Evolutionary conservation across 2,329 filamentous ascomycete species (phyloP).

Genomic region (Aspergillus jensenii): DNA sequence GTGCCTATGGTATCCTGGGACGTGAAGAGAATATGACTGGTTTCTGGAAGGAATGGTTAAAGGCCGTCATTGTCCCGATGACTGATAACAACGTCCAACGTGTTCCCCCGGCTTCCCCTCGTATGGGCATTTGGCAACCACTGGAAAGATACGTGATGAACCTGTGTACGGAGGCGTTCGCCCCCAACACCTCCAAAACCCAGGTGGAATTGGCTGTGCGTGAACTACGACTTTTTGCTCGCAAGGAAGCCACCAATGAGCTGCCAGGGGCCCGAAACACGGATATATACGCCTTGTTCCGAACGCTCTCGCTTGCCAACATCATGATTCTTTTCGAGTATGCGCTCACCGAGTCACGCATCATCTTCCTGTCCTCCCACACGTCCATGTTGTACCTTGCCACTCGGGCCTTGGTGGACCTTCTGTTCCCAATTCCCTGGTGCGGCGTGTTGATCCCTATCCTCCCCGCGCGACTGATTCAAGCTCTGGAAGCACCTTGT

Average conservation of each 20-base stretch:
- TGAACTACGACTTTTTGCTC: constrained; percentile 86
- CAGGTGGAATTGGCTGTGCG: constrained; percentile 90
- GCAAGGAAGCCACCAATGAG: constrained; percentile 91
- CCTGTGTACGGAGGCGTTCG: constrained; percentile 90
- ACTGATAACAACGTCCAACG: constrained; percentile 79
- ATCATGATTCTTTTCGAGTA: constrained; percentile 92
- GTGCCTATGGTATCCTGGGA: constrained; percentile 89
- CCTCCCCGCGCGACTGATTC: constrained; percentile 80
- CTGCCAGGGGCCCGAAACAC: constrained; percentile 86
- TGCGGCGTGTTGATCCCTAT: constrained; percentile 91
- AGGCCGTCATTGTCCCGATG: constrained; percentile 93
- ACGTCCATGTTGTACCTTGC: constrained; percentile 95
- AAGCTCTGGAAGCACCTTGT: constrained; percentile 89
- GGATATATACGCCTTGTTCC: constrained; percentile 90
- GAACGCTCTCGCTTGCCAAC: constrained; percentile 85
- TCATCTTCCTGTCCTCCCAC: constrained; percentile 94
- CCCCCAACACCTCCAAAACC: constrained; percentile 87
- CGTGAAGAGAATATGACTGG: constrained; percentile 77
- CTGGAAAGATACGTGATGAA: constrained; percentile 96
- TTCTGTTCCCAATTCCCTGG: constrained; percentile 91
- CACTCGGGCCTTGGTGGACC: constrained; percentile 78
- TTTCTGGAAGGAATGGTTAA: constrained; percentile 99
- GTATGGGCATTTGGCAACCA: constrained; percentile 91
- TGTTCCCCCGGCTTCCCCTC: constrained; percentile 84
- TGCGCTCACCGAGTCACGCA: constrained; percentile 86